Evolutionary conservation across 495 filamentous ascomycete genomes (phyloP), one percentile per base, ranked within the genome.

Genomic region (Choiromyces venosus): DNA sequence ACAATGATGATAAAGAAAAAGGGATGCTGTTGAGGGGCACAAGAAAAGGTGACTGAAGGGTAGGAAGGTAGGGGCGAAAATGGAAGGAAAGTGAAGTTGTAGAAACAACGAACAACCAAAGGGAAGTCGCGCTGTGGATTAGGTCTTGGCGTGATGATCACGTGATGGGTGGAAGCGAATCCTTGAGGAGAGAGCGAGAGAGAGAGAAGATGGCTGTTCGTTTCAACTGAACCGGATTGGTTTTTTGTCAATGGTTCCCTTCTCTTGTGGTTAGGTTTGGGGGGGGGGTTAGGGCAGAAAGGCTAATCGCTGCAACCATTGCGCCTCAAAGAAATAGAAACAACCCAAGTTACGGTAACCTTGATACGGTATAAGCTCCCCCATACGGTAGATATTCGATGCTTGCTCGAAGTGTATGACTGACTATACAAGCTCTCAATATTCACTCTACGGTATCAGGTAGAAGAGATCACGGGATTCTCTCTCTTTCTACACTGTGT

Each of bases 381-480:
- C n/a, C n/a, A n/a, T n/a, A n/a, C n/a, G n/a, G n/a, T n/a, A n/a
- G 52, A 61, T 61, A 29, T 61, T 61, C 52, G 25, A 14, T 18
- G 25, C 44, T 19, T 44, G 21, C 42, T 44, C 18, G 18, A 25
- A 14, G 52, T 4, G 52, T 25, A 33, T 16, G 25, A 61, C 46
- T 56, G n/a, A n/a, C n/a, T n/a, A n/a, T n/a, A n/a, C 9, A 14
- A 29, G 21, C 46, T 52, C n/a, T 29, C 9, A 33, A 14, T 29
- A 8, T 16, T n/a, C n/a, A n/a, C 46, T 56, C 46, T 10, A 56
- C 29, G n/a, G n/a, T 25, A 10, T 14, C 9, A 29, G 46, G 46
- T 52, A 52, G n/a, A n/a, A 56, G 46, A 56, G n/a, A 56, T 56
- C 46, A 56, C 46, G n/a, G n/a, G 46, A 61, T 61, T 61, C 52